These are phyloP conservation scores for Trichoderma citrinoviride DNA, from an alignment of 2,329 filamentous ascomycete genomes.

Conservation along the genomic window DNA sequence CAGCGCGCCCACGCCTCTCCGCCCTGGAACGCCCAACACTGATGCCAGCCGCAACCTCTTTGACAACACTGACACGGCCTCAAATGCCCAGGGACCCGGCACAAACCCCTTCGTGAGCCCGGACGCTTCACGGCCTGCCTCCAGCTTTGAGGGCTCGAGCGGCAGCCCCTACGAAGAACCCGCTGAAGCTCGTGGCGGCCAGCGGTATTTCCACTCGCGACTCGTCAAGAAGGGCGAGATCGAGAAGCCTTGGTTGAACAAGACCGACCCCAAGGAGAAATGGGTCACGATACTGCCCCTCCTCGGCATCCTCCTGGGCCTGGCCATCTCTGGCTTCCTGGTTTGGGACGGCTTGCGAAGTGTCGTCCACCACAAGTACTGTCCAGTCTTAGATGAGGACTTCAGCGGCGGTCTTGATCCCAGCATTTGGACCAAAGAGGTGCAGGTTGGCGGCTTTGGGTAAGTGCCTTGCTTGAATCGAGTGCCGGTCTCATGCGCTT, in stretches of 20 bases:
- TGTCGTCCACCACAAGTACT: conserved; percentile 74
- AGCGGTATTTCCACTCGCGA: conserved; percentile 70
- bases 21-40: conserved; percentile 43
- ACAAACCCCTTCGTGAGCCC: conserved; percentile 50
- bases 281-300: conserved; percentile 81
- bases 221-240: conserved; percentile 69
- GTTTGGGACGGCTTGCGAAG: conserved; percentile 71
- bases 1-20: conserved; percentile 40
- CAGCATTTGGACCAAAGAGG: conserved; percentile 70
- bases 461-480: conserved; percentile 42
- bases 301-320: conserved; percentile 65
- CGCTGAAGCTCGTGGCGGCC: conserved; percentile 24
- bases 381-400: conserved; percentile 63
- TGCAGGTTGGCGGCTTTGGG: conserved; percentile 73
- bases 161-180: conserved; percentile 40
- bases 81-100: conserved; percentile 31
- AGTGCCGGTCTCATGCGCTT: neutral
- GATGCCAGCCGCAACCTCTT: conserved; percentile 42
- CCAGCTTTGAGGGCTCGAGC: conserved; percentile 48
- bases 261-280: conserved; percentile 74
- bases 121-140: conserved; percentile 44
- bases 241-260: conserved; percentile 74
- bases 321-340: conserved; percentile 66
- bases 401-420: conserved; percentile 59
- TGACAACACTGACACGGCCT: conserved; percentile 40